Evolutionary conservation across 139 green algal genomes (phyloP), one percentile per base, ranked within the genome.

Genomic region (Trebouxia sp.): DNA sequence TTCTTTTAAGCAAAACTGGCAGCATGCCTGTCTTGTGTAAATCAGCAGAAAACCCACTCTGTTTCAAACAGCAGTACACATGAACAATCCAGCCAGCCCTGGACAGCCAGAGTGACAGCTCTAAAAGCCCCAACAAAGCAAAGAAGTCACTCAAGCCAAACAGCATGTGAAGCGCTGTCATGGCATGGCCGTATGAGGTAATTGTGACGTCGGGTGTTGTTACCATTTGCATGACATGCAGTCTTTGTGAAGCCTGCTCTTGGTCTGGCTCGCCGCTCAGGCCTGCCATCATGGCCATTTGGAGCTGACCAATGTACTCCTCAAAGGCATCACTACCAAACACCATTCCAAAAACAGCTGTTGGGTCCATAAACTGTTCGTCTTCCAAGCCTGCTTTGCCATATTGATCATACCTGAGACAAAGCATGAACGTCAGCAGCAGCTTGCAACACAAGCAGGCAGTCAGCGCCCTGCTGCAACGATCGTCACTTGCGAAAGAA

Each of bases 291-390:
- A 77, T 77, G 41, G 69, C 69, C 69, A 77, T 77, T 24, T 77
- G 69, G 7, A 77, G 41, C 41, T 77, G 69, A 9, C 87, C 87
- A 22, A 89, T 83, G 32, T 89, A 91, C 9, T 85, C 87, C 69
- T 90, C 87, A 79, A 91, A 91, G 7, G 85, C 76, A 35, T 91
- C 87, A 75, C 51, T 82, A 70, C 87, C 87, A 80, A 91, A 91
- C 2, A 91, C 65, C 78, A 88, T 89, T 30, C 83, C 83, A 65
- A 91, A 91, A 10, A 91, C 81, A n/a, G 78, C 78, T 1, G 83
- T 80, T 6, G 87, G 87, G 51, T 91, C 87, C 86, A 91, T 89
- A 38, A 91, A 53, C 41, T 38, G 41, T 9, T 56, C 58, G 42
- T 83, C 83, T 14, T 39, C 47, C 35, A 90, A 41, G 30, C 77